These are phyloP conservation scores for Paramecium caudatum DNA, from an alignment of 73 alveolate species.

Conservation along the genomic window DNA sequence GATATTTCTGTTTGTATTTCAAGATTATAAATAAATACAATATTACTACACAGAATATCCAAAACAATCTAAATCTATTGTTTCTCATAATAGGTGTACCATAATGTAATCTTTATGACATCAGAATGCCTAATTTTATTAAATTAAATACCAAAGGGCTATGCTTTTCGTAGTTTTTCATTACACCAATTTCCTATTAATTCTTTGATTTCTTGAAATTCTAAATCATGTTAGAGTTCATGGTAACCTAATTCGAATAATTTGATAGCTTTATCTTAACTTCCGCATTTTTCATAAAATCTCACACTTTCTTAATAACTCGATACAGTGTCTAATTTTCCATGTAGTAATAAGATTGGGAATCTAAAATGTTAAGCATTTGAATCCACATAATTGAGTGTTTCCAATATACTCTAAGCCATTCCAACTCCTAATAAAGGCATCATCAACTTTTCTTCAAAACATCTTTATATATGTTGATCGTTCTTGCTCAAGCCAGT, in stretches of 20 bases:
- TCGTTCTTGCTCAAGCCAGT: slow-evolving; percentile 71
- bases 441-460: slow-evolving; percentile 73
- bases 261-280: slow-evolving; percentile 65
- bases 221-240: slow-evolving; percentile 57
- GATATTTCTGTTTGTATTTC: neutral
- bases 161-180: neutral
- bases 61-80: neutral
- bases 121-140: neutral
- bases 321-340: slow-evolving; percentile 60
- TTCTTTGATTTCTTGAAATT: slow-evolving; percentile 59
- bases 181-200: slow-evolving; percentile 49
- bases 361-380: slow-evolving; percentile 9
- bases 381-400: slow-evolving; percentile 27
- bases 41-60: neutral
- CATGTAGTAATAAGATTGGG: slow-evolving; percentile 66
- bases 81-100: neutral
- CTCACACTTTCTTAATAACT: slow-evolving; percentile 39
- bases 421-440: slow-evolving; percentile 64
- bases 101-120: neutral
- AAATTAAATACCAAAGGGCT: neutral
- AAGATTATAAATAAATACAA: neutral
- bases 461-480: slow-evolving; percentile 56
- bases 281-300: slow-evolving; percentile 66
- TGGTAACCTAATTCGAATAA: slow-evolving; percentile 68
- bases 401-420: slow-evolving; percentile 73